Percentiles rank a stretch among this genome's conserved stretches.
Evolutionary conservation across 2,329 filamentous ascomycete genomes (phyloP).

Genomic region (Cordyceps farinosa): DNA sequence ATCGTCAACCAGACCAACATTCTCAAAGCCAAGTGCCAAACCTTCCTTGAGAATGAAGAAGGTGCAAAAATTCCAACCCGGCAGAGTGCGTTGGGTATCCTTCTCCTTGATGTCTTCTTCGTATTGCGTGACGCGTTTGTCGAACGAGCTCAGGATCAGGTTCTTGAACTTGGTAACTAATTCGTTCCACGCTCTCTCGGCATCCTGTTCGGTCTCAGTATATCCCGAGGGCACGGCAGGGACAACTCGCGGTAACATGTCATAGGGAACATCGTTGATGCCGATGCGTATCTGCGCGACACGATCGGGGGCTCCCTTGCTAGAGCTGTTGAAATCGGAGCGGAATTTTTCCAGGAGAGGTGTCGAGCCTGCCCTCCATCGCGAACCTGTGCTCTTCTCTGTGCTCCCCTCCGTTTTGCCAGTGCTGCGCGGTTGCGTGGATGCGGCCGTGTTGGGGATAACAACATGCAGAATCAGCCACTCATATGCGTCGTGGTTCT

Average conservation of each 20-base stretch:
- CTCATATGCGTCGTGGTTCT: slow-evolving; percentile 95
- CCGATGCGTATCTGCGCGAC: slow-evolving; percentile 82
- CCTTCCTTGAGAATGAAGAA: slow-evolving; percentile 98
- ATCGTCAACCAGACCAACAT: slow-evolving; percentile 92
- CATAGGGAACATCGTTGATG: slow-evolving; percentile 65
- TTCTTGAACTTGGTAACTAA: slow-evolving; percentile 82
- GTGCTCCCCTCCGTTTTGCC: slow-evolving; percentile 52
- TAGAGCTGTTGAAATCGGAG: slow-evolving; percentile 77
- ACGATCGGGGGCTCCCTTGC: slow-evolving; percentile 69
- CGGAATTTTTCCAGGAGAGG: slow-evolving; percentile 87
- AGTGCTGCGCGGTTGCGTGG: slow-evolving; percentile 68
- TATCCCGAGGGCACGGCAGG: slow-evolving; percentile 62
- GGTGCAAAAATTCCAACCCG: slow-evolving; percentile 98
- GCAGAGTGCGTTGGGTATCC: slow-evolving; percentile 78
- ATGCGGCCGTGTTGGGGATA: slow-evolving; percentile 76
- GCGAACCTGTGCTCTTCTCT: slow-evolving; percentile 66
- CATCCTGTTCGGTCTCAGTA: slow-evolving; percentile 70
- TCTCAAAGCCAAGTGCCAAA: slow-evolving; percentile 89
- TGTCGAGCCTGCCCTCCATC: slow-evolving; percentile 75
- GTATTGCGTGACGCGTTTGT: slow-evolving; percentile 85
- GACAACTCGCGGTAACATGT: slow-evolving; percentile 58
- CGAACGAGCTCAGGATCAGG: slow-evolving; percentile 84
- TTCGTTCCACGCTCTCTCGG: slow-evolving; percentile 78
- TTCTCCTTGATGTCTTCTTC: slow-evolving; percentile 97
- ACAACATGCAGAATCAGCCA: slow-evolving; percentile 94